A percentile compares a stretch with the other conserved stretches of the same genome.
phyloP scores from a whole-genome alignment of 2,329 filamentous ascomycete species.

The Botrytis medusae region DNA sequence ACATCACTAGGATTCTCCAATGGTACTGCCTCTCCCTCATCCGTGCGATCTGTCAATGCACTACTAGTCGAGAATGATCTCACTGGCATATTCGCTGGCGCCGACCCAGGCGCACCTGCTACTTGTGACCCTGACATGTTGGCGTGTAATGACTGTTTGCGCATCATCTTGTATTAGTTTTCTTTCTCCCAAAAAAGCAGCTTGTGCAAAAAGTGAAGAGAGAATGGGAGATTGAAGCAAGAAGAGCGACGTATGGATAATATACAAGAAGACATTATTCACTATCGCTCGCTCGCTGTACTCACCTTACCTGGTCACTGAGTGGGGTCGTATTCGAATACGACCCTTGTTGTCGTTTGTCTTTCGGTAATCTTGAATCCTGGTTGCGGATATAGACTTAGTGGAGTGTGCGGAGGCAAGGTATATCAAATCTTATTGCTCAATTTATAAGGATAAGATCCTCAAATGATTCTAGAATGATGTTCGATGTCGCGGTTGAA shows the following conservation, averaged over 20 bases:
- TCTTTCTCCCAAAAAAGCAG: background rate
- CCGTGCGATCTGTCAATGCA: constrained; percentile 28
- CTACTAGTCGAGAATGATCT: constrained; percentile 34
- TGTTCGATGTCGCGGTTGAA: background rate
- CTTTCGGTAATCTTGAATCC: constrained; percentile 9
- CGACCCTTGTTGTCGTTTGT: constrained; percentile 13
- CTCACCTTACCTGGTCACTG: background rate
- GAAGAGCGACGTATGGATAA: background rate
- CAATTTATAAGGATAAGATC: background rate
- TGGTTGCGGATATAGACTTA: background rate
- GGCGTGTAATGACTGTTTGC: constrained; percentile 28
- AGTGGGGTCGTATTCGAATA: background rate
- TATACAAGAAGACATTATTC: background rate
- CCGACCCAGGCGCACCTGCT: constrained; percentile 32
- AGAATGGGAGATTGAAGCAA: background rate
- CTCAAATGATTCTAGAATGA: background rate
- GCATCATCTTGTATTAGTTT: constrained; percentile 30
- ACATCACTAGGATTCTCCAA: constrained; percentile 37
- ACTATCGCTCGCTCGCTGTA: background rate
- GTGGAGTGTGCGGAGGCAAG: background rate
- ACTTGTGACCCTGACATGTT: constrained; percentile 32
- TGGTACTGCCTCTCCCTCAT: constrained; percentile 39
- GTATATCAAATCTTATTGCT: background rate
- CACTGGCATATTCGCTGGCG: constrained; percentile 34
- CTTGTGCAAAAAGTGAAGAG: background rate